A percentile compares a stretch with the other conserved stretches of the same genome.
Evolutionary conservation across 2,329 filamentous ascomycete species (phyloP).

Genomic region (Diplodia seriata): DNA sequence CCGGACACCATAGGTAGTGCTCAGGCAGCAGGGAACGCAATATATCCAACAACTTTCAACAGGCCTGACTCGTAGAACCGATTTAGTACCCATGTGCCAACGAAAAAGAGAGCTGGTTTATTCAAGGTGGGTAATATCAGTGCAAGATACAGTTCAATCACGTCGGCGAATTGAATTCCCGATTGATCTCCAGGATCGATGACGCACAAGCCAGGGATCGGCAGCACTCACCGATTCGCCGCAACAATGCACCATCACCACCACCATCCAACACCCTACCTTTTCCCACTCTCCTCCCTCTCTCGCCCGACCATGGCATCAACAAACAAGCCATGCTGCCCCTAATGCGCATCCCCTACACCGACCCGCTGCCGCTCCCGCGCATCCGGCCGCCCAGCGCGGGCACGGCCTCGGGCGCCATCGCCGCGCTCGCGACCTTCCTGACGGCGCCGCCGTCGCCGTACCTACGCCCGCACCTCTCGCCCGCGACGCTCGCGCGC

Average conservation of each 20-base stretch:
- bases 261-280: neutral
- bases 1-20: neutral
- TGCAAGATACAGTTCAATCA: neutral
- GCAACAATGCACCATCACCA: neutral
- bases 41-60: neutral
- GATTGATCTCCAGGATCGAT: conserved; percentile 19
- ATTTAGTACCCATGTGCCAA: neutral
- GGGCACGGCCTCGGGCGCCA: conserved; percentile 71
- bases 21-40: neutral
- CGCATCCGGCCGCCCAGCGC: conserved; percentile 77
- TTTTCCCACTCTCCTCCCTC: neutral
- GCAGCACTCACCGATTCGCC: conserved; percentile 6
- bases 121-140: neutral
- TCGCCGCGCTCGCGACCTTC: conserved; percentile 79
- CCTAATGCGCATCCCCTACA: conserved; percentile 89
- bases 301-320: conserved; percentile 13
- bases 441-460: conserved; percentile 62
- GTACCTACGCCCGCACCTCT: neutral
- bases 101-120: neutral
- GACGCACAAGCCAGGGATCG: conserved; percentile 16
- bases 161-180: conserved; percentile 22
- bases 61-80: neutral
- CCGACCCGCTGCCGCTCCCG: conserved; percentile 77
- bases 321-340: conserved; percentile 54
- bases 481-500: conserved; percentile 36